Evolutionary conservation across 2,329 filamentous ascomycete genomes (phyloP), one percentile per base, ranked within the genome.

Genomic region (Fusarium pseudocircinatum): DNA sequence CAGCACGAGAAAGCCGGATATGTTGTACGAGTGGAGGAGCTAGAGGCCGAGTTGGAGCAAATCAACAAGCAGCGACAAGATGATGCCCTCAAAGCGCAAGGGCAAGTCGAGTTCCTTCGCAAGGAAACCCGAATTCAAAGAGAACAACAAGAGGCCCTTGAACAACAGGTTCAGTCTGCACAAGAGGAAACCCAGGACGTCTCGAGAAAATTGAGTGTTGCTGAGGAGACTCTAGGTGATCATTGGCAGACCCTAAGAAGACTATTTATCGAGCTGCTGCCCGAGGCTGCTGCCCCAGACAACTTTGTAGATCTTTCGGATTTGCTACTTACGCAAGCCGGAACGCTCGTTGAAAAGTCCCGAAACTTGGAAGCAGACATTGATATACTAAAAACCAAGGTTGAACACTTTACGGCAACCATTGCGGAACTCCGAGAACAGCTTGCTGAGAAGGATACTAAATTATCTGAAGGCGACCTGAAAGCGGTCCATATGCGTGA

Each of bases 1-100:
- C 94, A 98, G 74, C 92, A 97, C 75, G 93, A 96, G 77, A 93
- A 91, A 78, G 90, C 89, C 8, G 88, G 88, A 6, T 87, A 91
- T 49, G 92, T 96, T 70, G 89, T 92, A 52, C 91, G 87, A 65
- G 85, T 95, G 37, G 90, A 90, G 50, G 85, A 87, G 14, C 86
- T 97, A 2, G 89, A 95, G 77, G 85, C 88, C 22, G 93, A 97
- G 75, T 83, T 97, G 22, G 90, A 94, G 62, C 88, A 87, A 56
- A 81, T 92, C 22, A 86, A 84, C 40, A 88, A 88, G 69, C 87
- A 91, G 68, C 85, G 85, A 69, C 84, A 85, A 44, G 90, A 91
- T 42, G 89, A 91, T 60, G 78, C 82, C 4, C 84, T 89, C 50
- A 91, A 89, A 70, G 84, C 85, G 2, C 88, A 92, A 70, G 89